These are phyloP conservation scores for Nakazawaea anatomiae DNA, from an alignment of 805 yeast genomes.

Conservation along the genomic window DNA sequence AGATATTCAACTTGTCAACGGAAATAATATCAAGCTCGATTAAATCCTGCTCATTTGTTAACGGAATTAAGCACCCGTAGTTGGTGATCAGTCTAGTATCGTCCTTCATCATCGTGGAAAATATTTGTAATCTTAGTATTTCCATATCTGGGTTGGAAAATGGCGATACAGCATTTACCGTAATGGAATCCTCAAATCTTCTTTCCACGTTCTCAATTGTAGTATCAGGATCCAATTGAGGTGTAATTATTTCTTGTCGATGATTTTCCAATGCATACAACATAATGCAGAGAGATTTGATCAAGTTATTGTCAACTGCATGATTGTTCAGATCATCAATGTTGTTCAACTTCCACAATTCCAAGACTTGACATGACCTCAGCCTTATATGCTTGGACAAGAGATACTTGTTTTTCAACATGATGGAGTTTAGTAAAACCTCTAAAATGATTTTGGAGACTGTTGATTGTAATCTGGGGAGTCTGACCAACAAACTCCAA, in stretches of 20 bases:
- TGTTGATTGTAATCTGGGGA: conserved; percentile 19
- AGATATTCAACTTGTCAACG: neutral
- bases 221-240: neutral
- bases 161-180: conserved; percentile 1
- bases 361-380: conserved; percentile 1
- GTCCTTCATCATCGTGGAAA: neutral
- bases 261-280: neutral
- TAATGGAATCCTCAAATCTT: neutral
- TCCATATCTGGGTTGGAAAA: conserved; percentile 16
- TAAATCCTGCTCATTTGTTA: neutral
- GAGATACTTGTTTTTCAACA: conserved; percentile 14
- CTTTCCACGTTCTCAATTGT: neutral
- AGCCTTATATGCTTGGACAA: conserved; percentile 19
- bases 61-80: neutral
- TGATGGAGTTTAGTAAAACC: conserved; percentile 13
- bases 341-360: neutral
- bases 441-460: conserved; percentile 22
- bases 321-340: neutral
- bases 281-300: neutral
- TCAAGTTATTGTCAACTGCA: neutral
- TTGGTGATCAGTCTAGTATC: neutral
- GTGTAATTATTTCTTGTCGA: neutral
- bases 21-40: neutral
- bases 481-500: conserved; percentile 21
- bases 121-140: conserved; percentile 11